Evolutionary conservation across 179 eudicot species (phyloP).

Genomic region (Nepenthes alata): DNA sequence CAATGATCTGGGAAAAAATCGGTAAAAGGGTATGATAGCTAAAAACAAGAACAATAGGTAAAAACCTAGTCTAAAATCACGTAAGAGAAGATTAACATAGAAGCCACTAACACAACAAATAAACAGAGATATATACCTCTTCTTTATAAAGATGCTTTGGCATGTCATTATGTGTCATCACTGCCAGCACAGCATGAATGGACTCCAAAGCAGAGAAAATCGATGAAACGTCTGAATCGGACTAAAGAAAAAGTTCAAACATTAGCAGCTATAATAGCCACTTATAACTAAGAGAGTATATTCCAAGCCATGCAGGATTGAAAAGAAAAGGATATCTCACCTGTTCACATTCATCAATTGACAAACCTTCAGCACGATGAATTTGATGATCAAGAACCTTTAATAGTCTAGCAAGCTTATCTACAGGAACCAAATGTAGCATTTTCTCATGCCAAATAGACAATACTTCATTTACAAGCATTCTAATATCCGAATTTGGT

Average conservation of each 20-base stretch:
- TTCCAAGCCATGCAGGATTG: conserved; percentile 1
- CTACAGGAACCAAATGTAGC: conserved; percentile 68
- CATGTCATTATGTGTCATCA: conserved; percentile 74
- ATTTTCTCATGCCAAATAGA: conserved; percentile 45
- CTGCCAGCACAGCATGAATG: conserved; percentile 77
- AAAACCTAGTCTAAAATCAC: neutral
- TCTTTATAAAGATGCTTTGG: conserved; percentile 87
- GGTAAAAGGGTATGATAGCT: neutral
- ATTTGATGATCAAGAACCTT: conserved; percentile 85
- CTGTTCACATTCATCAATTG: conserved; percentile 62
- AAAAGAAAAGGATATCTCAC: conserved; percentile 27
- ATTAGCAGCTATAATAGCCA: neutral
- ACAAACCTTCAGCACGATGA: conserved; percentile 90
- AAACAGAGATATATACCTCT: conserved; percentile 42
- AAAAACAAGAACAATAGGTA: neutral
- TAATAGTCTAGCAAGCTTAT: conserved; percentile 49
- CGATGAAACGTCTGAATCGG: conserved; percentile 60
- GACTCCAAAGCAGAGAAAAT: conserved; percentile 78
- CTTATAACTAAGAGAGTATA: neutral
- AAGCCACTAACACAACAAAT: neutral
- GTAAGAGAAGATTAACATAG: neutral
- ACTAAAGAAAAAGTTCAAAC: conserved; percentile 31
- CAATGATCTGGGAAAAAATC: conserved; percentile 48
- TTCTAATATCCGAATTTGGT: conserved; percentile 53
- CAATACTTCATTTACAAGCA: conserved; percentile 63